Base-by-base conservation (phyloP, 306 rosid species). In the Corylus americana region DNA sequence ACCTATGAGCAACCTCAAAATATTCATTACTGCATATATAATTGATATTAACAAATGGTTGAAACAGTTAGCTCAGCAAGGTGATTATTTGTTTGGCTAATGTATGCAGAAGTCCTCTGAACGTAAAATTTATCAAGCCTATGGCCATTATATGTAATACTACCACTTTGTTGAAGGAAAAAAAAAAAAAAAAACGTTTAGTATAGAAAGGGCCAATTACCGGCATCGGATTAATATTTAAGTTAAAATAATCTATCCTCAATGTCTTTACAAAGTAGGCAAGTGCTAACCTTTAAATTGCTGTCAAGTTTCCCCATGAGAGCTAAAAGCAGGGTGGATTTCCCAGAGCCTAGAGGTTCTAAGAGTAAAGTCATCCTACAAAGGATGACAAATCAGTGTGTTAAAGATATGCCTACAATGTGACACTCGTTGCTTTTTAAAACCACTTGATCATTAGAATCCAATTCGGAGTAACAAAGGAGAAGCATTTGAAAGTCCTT, bases 271-370 rank as follows among this genome's bases (percentile, higher is more conserved):
- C 25, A 66, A 63, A 75, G 77, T 70, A 12, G 49, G 71, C 25
- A 70, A 70, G 55, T 22, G 31, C 78, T 73, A 11, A 90, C 98
- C 92, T 92, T 80, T 69, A 94, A 79, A 79, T 71, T 84, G 50
- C 37, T 11, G 75, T 89, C 97, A 80, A 92, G 94, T 84, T 94
- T 94, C 31, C 98, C 96, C 0, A 97, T 91, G 27, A 94, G 94
- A 61, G 97, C 96, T 81, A 74, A 76, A 81, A 94, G 98, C 81
- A 94, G 79, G 18, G 97, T 81, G 22, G 98, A 85, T 83, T 90
- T 92, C 3, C 98, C 98, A 5, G 97, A 84, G 45, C 96, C 92
- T 12, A 97, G 98, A 72, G 98, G 97, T 51, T 97, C 98, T 44
- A 94, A 85, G 5, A 94, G 88, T 87, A 94, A 83, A 75, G 96